These are phyloP conservation scores for Helotiales sp. DNA, from an alignment of 2,329 filamentous ascomycete genomes.

Conservation along the genomic window DNA sequence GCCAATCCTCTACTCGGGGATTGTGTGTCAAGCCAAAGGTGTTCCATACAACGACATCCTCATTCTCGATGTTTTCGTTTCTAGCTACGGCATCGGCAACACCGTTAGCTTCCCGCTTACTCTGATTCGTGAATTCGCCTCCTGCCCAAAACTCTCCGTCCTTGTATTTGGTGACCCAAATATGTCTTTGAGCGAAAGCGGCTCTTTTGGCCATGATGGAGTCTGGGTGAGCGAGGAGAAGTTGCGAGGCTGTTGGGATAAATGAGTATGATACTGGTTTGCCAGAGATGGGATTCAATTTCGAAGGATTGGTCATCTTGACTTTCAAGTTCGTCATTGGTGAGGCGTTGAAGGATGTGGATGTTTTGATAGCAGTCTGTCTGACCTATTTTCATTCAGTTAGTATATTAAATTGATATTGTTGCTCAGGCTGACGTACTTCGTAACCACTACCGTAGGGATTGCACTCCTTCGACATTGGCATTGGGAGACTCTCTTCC, in stretches of 20 bases:
- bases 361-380: slow-evolving; percentile 43
- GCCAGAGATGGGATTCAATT: slow-evolving; percentile 77
- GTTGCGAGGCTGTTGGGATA: slow-evolving; percentile 77
- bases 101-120: slow-evolving; percentile 28
- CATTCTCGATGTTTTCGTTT: slow-evolving; percentile 85
- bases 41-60: slow-evolving; percentile 87
- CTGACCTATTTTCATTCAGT: slow-evolving; percentile 34
- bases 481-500: slow-evolving; percentile 52
- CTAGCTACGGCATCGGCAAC: slow-evolving; percentile 72
- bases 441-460: slow-evolving; percentile 55
- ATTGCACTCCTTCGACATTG: slow-evolving; percentile 46
- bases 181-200: slow-evolving; percentile 80
- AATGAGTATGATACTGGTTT: slow-evolving; percentile 86
- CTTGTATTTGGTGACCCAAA: slow-evolving; percentile 87
- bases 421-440: slow-evolving; percentile 10
- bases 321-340: slow-evolving; percentile 63
- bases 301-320: slow-evolving; percentile 84
- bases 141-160: slow-evolving; percentile 37
- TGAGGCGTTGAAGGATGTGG: slow-evolving; percentile 45
- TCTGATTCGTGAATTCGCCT: slow-evolving; percentile 38
- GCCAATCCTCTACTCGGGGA: slow-evolving; percentile 85
- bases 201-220: slow-evolving; percentile 87
- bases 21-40: slow-evolving; percentile 89
- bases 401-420: not conserved
- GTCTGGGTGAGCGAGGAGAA: slow-evolving; percentile 74